Base-by-base conservation (phyloP, 2,329 filamentous ascomycete species). In the Pyrenophora graminea region DNA sequence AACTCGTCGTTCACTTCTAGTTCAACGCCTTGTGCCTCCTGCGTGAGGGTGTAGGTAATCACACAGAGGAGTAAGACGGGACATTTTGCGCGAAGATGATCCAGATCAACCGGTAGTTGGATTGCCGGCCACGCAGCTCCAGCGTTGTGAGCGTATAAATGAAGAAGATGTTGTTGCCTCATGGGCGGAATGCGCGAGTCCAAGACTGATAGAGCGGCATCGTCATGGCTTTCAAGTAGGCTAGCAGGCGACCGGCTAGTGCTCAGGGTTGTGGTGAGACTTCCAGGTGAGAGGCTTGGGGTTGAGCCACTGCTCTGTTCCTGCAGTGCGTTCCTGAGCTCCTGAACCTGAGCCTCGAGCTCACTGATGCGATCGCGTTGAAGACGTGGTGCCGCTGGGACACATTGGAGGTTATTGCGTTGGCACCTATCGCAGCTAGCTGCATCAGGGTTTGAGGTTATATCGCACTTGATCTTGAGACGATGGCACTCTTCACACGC, bases 401-500 rank as follows among this genome's bases (percentile, higher is more conserved):
- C 52, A 33, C 64, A 68, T 7, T 61, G 51, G 19, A 66, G 32
- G 37, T 54, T 54, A 33, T 64, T 62, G 37, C 64, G 64, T 47
- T 21, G 60, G 51, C 63, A 68, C 18, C 64, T 47, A 32, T 65
- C 63, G 52, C 64, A 68, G 25, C 39, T 39, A 18, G 49, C 40
- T 15, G 45, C 53, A 39, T 45, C 57, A 21, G 48, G 33, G 6
- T 45, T 47, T 17, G 55, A 52, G 55, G 45, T 64, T 13, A 66
- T 49, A 43, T 67, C 62, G 53, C 64, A 68, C 41, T 67, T 68
- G 49, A 68, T 68, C 47, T 68, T 68, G 13, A 68, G 54, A 18
- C 62, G 61, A 45, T 68, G 64, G 45, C 64, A 68, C 46, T 62
- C 63, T 57, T 67, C 61, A 51, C 64, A 68, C 41, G 64, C 64